phyloP scores from a whole-genome alignment of 495 filamentous ascomycete species.

The Aspergillus hancockii region DNA sequence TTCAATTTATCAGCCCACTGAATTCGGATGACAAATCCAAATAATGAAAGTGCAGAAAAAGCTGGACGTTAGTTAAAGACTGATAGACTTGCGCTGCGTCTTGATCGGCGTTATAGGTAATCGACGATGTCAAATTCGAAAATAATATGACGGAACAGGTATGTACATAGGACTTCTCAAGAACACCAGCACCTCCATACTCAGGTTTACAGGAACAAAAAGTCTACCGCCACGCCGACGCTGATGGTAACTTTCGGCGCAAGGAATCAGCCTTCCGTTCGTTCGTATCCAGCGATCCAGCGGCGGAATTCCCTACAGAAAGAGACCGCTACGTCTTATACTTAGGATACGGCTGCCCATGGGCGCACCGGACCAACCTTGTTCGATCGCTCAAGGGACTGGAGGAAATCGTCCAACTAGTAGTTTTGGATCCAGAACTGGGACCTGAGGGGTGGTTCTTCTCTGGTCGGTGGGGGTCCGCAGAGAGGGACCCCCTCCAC shows the following conservation, averaged over 20 bases:
- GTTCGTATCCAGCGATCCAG: constrained; percentile 51
- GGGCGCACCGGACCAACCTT: constrained; percentile 79
- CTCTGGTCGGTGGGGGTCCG: constrained; percentile 57
- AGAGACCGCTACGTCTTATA: constrained; percentile 80
- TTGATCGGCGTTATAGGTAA: background rate
- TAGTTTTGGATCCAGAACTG: constrained; percentile 68
- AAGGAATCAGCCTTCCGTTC: constrained; percentile 50
- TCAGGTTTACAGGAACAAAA: constrained; percentile 16
- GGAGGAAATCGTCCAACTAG: constrained; percentile 68
- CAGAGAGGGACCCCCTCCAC: constrained; percentile 61
- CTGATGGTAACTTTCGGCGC: constrained; percentile 54
- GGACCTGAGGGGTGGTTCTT: constrained; percentile 73
- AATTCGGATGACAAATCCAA: background rate
- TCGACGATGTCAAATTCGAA: background rate
- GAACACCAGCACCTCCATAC: background rate
- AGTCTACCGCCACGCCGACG: constrained; percentile 40
- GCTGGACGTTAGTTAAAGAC: background rate
- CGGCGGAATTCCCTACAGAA: constrained; percentile 69
- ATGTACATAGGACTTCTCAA: background rate
- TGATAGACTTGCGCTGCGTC: background rate
- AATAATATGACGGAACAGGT: background rate
- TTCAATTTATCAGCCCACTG: background rate
- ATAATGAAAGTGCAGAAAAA: background rate
- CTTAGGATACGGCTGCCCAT: constrained; percentile 74
- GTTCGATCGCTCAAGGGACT: constrained; percentile 79